Evolutionary conservation across 208 protist species (phyloP), one percentile per base, ranked within the genome.

Genomic region (Leptomonas pyrrhocoris): DNA sequence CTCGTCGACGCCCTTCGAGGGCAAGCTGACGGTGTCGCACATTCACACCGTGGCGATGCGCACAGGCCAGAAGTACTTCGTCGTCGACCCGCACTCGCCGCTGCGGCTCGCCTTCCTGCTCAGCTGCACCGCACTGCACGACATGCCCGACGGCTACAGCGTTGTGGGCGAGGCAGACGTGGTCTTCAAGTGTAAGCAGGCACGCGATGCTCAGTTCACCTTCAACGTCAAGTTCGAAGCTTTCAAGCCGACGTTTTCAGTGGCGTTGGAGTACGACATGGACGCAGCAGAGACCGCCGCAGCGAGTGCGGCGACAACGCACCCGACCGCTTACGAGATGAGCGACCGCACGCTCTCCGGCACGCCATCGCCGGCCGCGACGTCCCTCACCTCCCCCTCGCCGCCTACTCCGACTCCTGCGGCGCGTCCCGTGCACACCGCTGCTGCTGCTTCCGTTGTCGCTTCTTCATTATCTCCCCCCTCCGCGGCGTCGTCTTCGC

Each of bases 111-210:
- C 82, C 16, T 92, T 96, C 70, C 57, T 94, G 9, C 77, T 94
- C 21, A 70, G 67, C 16, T 93, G 84, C 72, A 79, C 58, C 31
- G 63, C 63, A 2, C 73, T 89, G 57, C 75, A 75, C 25, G 71
- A 80, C 19, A 60, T 77, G n/a, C 72, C 76, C 55, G 51, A 81
- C 42, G 58, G 72, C 28, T 80, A 85, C 54, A 62, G 68, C 49
- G 84, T 89, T 13, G 51, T 50, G 49, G 86, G 88, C 7, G 83
- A 91, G 63, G 81, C 80, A 5, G 92, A 94, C 43, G 86, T 96
- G 4, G 80, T 93, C n/a, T 68, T 96, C 36, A 88, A 85, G 63
- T 96, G 92, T 77, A 93, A 90, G 65, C 87, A 94, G 70, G 88
- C 86, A 13, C 86, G 92, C 21, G 92, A 94, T 58, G 80, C 88